Evolutionary conservation across 2,329 filamentous ascomycete genomes (phyloP), one percentile per base, ranked within the genome.

Genomic region (Periglandula ipomoeae): DNA sequence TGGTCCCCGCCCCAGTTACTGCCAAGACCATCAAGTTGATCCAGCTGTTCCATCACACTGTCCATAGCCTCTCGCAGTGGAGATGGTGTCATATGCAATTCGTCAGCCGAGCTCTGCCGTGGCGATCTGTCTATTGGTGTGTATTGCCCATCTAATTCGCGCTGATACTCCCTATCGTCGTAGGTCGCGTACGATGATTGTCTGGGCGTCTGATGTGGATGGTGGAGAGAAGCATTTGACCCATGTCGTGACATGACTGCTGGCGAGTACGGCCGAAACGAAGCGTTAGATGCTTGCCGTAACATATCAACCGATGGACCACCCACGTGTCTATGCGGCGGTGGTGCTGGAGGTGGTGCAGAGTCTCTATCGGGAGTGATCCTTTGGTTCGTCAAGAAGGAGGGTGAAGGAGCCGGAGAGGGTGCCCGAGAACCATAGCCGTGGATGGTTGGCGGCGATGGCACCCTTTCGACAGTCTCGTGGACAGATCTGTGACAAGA

Each of bases 21-120:
- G 17, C 84, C 59, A 0, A 64, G 49, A 6, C 61, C 60, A 20
- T 62, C 65, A 73, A 98, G 87, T 52, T 90, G 89, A 61, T 95
- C 85, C 39, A 98, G 69, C 49, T 93, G 94, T 55, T 93, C 89
- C 81, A 97, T 96, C 4, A 98, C 90, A 65, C 94, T 91, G 61
- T 97, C 91, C 89, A 98, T 98, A 1, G 93, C 93, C 64, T 90
- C 89, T 51, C 93, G 79, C 3, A 98, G 71, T 0, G 93, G 93
- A 2, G 93, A 97, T 1, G 93, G 93, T 0, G 93, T 98, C 63
- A 87, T 71, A 1, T 81, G 82, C 40, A 75, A 79, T 35, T 72
- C 71, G 41, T 75, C 79, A 2, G 86, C 82, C 5, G 88, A 89
- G 4, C 81, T 81, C 3, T 83, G 84, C 32, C 71, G 74, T 0